A percentile compares a stretch with the other conserved stretches of the same genome.
Evolutionary conservation across 2,329 filamentous ascomycete species (phyloP).

Genomic region (Dryadomyces sulphureus): DNA sequence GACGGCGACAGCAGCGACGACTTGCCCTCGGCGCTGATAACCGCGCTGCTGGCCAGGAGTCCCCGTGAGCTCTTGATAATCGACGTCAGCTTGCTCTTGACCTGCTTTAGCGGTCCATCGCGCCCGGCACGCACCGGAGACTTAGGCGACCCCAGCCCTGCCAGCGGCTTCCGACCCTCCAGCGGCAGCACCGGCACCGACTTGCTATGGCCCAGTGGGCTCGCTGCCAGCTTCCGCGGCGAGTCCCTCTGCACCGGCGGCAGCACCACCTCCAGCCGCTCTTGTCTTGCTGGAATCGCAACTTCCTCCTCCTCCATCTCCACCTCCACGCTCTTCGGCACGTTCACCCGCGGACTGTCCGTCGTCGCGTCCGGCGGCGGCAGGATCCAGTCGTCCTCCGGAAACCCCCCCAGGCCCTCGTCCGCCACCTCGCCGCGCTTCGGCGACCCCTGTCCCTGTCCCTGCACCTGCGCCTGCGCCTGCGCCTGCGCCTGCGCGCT

Average conservation of each 20-base stretch:
- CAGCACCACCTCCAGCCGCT: conserved; percentile 20
- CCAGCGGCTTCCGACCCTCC: conserved; percentile 27
- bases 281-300: conserved; percentile 20
- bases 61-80: conserved; percentile 79
- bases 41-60: conserved; percentile 64
- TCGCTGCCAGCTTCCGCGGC: conserved; percentile 2
- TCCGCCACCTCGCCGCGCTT: conserved; percentile 4
- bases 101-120: conserved; percentile 77
- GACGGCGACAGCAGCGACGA: conserved; percentile 41
- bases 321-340: conserved; percentile 28
- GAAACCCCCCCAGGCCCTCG: conserved; percentile 43
- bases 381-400: conserved; percentile 49
- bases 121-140: conserved; percentile 40
- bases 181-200: conserved; percentile 48
- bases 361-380: conserved; percentile 27
- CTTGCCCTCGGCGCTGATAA: conserved; percentile 47
- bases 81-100: conserved; percentile 84
- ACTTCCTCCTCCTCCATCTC: conserved; percentile 11
- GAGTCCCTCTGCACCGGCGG: conserved; percentile 11
- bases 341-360: conserved; percentile 32
- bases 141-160: conserved; percentile 32
- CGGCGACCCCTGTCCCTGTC: conserved; percentile 8
- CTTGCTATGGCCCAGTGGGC: conserved; percentile 37
- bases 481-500: conserved; percentile 21
- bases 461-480: too few species aligned